phyloP scores from a whole-genome alignment of 73 alveolate genomes.

The Symbiodinium natans region DNA sequence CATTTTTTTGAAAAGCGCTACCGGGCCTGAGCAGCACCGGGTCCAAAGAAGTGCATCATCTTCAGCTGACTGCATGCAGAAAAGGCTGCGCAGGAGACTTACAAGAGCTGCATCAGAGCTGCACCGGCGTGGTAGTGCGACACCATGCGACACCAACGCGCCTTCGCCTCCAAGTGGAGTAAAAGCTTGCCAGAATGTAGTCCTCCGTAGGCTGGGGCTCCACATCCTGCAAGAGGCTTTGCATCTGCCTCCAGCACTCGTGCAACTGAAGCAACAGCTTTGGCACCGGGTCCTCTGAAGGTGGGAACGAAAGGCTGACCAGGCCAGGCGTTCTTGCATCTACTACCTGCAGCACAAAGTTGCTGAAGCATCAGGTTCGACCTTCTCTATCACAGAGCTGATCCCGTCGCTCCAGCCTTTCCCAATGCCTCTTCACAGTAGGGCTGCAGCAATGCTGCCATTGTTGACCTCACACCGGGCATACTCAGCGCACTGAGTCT shows the following conservation, averaged over 20 bases:
- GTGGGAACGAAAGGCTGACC: constrained; percentile 43
- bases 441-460: constrained; percentile 73
- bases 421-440: constrained; percentile 84
- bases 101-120: neutral
- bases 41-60: constrained; percentile 78
- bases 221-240: constrained; percentile 31
- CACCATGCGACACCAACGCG: neutral
- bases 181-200: constrained; percentile 33
- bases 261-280: neutral
- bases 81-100: neutral
- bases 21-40: constrained; percentile 40
- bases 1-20: neutral
- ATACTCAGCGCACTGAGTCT: neutral
- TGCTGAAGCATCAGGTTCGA: neutral
- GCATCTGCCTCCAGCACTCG: no score
- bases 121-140: neutral
- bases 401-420: neutral
- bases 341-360: neutral
- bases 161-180: constrained; percentile 61
- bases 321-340: constrained; percentile 81
- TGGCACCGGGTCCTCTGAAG: constrained; percentile 15
- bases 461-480: neutral
- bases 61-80: constrained; percentile 59
- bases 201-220: constrained; percentile 74
- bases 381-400: neutral